These are phyloP conservation scores for Microdochium bolleyi DNA, from an alignment of 2,329 filamentous ascomycete species.

Conservation along the genomic window DNA sequence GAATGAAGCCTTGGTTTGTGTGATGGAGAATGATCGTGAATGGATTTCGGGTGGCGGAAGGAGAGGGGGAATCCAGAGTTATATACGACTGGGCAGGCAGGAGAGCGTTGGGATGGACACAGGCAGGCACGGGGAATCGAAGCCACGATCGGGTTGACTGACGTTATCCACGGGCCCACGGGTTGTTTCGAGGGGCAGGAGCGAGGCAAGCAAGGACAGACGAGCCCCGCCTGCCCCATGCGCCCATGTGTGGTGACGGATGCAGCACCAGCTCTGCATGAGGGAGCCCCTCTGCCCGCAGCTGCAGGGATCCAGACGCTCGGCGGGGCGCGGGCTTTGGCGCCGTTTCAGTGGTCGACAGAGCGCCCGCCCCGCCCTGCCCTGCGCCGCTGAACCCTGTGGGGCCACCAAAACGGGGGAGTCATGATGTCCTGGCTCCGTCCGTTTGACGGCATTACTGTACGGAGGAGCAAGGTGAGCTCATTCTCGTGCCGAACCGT, in stretches of 20 bases:
- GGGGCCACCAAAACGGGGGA: background rate
- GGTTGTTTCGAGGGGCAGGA: background rate
- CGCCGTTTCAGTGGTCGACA: background rate
- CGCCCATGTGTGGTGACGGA: background rate
- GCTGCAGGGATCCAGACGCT: background rate
- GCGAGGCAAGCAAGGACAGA: background rate
- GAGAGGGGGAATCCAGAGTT: background rate
- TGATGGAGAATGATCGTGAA: background rate
- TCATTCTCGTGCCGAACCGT: background rate
- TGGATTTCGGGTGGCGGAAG: background rate
- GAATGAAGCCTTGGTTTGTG: background rate
- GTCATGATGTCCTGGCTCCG: background rate
- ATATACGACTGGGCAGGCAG: background rate
- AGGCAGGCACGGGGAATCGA: background rate
- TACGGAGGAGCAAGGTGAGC: no score
- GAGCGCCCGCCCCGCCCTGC: background rate
- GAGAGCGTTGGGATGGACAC: background rate
- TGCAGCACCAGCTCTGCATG: background rate
- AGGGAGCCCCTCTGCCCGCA: background rate
- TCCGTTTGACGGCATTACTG: background rate
- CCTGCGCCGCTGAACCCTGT: background rate
- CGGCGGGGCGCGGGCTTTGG: background rate
- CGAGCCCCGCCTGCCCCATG: background rate
- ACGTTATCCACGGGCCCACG: background rate
- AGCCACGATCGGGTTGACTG: background rate